Evolutionary conservation across 1,284 basidiomycete genomes (phyloP).

Genomic region (Macrocybe sp.): DNA sequence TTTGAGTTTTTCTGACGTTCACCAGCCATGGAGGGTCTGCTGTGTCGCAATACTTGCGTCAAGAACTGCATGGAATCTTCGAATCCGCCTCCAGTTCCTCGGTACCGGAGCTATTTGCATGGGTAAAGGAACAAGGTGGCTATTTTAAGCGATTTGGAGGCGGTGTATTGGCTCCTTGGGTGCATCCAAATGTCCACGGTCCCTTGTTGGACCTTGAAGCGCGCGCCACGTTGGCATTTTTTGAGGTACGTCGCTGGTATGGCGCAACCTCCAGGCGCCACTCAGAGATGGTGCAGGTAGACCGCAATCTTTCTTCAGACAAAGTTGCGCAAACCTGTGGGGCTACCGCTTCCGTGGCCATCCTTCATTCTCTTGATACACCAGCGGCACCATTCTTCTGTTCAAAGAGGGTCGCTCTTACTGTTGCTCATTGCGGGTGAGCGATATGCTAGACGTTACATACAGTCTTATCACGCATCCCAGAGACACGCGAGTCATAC

Average conservation of each 20-base stretch:
- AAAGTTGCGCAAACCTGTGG: slow-evolving; percentile 67
- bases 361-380: slow-evolving; percentile 82
- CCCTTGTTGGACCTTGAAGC: slow-evolving; percentile 74
- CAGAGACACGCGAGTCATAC: slow-evolving; percentile 86
- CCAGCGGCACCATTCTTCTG: slow-evolving; percentile 76
- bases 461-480: slow-evolving; percentile 2
- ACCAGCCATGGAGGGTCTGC: slow-evolving; percentile 74
- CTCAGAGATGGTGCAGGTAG: slow-evolving; percentile 37
- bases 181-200: slow-evolving; percentile 35
- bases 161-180: slow-evolving; percentile 71
- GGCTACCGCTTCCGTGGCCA: slow-evolving; percentile 86
- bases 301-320: slow-evolving; percentile 56
- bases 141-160: slow-evolving; percentile 88
- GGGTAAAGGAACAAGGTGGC: slow-evolving; percentile 76
- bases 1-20: slow-evolving; percentile 7
- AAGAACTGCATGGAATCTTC: slow-evolving; percentile 76
- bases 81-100: slow-evolving; percentile 67
- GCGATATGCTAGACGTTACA: slow-evolving; percentile 17
- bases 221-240: slow-evolving; percentile 80
- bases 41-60: slow-evolving; percentile 71
- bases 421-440: slow-evolving; percentile 91
- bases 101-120: slow-evolving; percentile 71
- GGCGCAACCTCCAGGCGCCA: slow-evolving; percentile 12
- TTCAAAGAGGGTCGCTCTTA: slow-evolving; percentile 65
- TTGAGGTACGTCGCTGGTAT: slow-evolving; percentile 53